Base-by-base conservation (phyloP, 352 stramenopile species). In the Phytopythium helicoides region DNA sequence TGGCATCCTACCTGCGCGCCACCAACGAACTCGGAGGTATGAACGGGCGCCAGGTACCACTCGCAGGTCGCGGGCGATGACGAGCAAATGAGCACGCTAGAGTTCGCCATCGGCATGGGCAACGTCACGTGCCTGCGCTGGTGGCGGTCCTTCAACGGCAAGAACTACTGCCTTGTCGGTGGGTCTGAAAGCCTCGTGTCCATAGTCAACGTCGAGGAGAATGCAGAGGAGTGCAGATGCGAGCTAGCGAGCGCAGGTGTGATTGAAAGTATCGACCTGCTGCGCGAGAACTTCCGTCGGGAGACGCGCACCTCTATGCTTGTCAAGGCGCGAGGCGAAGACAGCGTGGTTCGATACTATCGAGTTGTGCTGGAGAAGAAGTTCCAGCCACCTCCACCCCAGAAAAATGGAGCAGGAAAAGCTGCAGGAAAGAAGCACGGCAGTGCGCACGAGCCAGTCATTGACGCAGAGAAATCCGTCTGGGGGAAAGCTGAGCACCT, bases 151-250 rank as follows among this genome's bases (percentile, higher is more conserved):
- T 76, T 93, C 44, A 93, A 92, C 51, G 70, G 77, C 54, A 84
- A 77, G 41, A 92, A 93, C 63, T 95, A 95, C 48, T 86, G 76
- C 47, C 81, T 95, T 28, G 76, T 95, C 1, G 86, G 86, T 16
- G 81, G 83, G n/a, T 63, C 68, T 0, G 77, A 88, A 36, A 81
- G 74, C 42, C 64, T 95, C 19, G 86, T 95, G 18, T 95, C 86
- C 11, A 80, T 95, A 63, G 80, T 95, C 6, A 91, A 95, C 56
- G 80, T 92, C 15, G 77, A 92, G 51, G 81, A 90, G 41, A 95
- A 95, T 40, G 69, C 76, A 2, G 86, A 95, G 44, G 77, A 88
- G 39, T 95, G 86, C 48, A 71, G 86, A 26, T 95, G 86, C 45
- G 86, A 95, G 54, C 68, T 92, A 1, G 66, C 85, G 41, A 55